Evolutionary conservation across 441 rosid genomes (phyloP).

Genomic region (Geranium incanum): DNA sequence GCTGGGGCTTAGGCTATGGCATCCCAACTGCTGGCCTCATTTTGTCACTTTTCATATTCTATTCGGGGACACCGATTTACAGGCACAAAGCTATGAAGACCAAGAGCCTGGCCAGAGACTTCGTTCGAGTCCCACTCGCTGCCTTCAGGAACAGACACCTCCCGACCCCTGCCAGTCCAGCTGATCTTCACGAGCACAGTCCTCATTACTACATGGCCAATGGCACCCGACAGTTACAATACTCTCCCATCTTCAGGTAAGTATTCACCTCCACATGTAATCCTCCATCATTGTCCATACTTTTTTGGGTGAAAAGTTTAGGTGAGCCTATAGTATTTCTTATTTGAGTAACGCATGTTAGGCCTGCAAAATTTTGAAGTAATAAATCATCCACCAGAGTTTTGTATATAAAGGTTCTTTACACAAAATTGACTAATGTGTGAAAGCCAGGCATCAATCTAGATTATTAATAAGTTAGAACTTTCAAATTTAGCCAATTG

Average conservation of each 20-base stretch:
- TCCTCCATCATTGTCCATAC: too few relatives aligned
- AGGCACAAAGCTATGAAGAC: conserved; percentile 60
- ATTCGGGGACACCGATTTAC: conserved; percentile 62
- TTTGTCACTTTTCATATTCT: conserved; percentile 46
- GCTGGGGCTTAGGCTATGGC: conserved; percentile 70
- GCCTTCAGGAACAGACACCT: conserved; percentile 48
- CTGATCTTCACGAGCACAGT: conserved; percentile 51
- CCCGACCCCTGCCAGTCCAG: conserved; percentile 33
- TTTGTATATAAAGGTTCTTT: too few relatives aligned
- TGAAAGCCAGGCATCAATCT: too few relatives aligned
- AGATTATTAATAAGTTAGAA: too few relatives aligned
- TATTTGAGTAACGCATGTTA: too few relatives aligned
- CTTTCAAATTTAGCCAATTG: too few relatives aligned
- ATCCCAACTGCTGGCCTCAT: conserved; percentile 64
- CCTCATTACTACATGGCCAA: conserved; percentile 34
- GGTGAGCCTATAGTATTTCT: too few relatives aligned
- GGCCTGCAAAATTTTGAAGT: too few relatives aligned
- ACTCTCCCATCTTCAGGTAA: not conserved
- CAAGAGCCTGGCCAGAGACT: conserved; percentile 54
- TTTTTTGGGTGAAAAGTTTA: too few relatives aligned
- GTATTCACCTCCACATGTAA: not conserved
- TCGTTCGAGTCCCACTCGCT: conserved; percentile 67
- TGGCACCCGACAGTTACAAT: not conserved
- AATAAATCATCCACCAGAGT: too few relatives aligned
- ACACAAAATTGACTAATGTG: too few relatives aligned